A percentile compares a stretch with the other conserved stretches of the same genome.
These are phyloP conservation scores for Coriolopsis trogii DNA, from an alignment of 1,284 basidiomycete genomes.

Conservation along the genomic window DNA sequence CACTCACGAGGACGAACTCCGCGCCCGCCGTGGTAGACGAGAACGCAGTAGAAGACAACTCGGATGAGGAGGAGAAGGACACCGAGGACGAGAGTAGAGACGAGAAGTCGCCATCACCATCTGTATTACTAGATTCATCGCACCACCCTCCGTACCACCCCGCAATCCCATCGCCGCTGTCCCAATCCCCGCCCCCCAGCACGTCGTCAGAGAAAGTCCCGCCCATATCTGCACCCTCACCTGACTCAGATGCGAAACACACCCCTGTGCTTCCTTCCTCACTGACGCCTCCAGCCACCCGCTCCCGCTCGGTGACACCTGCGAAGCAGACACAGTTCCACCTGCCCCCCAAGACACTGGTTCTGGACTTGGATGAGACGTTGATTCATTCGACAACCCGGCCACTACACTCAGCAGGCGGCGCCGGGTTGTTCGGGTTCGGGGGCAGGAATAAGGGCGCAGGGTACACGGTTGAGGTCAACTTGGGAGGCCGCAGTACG, in stretches of 20 bases:
- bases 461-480: slow-evolving; percentile 95
- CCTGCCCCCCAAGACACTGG: slow-evolving; percentile 87
- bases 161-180: slow-evolving; percentile 29
- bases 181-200: slow-evolving; percentile 15
- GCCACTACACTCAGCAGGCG: slow-evolving; percentile 56
- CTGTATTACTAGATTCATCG: slow-evolving; percentile 30
- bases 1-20: slow-evolving; percentile 35
- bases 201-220: neutral
- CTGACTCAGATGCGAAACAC: slow-evolving; percentile 3
- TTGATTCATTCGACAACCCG: slow-evolving; percentile 96
- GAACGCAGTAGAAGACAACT: slow-evolving; percentile 30
- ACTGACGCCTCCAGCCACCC: slow-evolving; percentile 23
- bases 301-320: slow-evolving; percentile 47
- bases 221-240: too few relatives aligned
- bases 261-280: slow-evolving; percentile 15
- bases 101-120: slow-evolving; percentile 31
- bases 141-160: slow-evolving; percentile 26
- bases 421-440: slow-evolving; percentile 66
- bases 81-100: slow-evolving; percentile 44
- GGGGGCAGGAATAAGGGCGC: slow-evolving; percentile 67
- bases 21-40: slow-evolving; percentile 17
- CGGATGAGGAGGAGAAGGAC: slow-evolving; percentile 42
- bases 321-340: slow-evolving; percentile 72
- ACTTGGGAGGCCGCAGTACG: slow-evolving; percentile 86
- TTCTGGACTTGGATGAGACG: slow-evolving; percentile 97